Evolutionary conservation across 345 rosid species (phyloP).

Genomic region (Aquilaria yunnanensis): DNA sequence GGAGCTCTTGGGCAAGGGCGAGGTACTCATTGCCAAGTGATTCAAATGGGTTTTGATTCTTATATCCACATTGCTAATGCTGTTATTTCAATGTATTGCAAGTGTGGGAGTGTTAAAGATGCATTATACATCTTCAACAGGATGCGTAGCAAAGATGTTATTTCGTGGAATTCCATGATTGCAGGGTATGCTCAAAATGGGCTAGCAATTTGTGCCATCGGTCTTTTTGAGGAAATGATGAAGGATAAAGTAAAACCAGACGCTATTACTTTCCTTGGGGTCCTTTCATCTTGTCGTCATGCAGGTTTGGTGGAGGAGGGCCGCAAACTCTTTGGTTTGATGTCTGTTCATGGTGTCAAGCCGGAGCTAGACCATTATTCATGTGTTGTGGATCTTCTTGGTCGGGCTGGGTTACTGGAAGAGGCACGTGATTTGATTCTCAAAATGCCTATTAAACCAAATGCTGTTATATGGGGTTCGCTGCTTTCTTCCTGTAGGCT

Average conservation of each 20-base stretch:
- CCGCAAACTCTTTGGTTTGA: slow-evolving; percentile 40
- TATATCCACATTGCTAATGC: slow-evolving; percentile 61
- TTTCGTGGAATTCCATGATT: slow-evolving; percentile 97
- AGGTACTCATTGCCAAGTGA: slow-evolving; percentile 65
- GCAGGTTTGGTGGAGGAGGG: slow-evolving; percentile 69
- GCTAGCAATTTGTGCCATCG: slow-evolving; percentile 43
- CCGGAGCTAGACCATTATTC: slow-evolving; percentile 74
- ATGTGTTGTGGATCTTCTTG: slow-evolving; percentile 88
- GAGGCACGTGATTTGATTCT: slow-evolving; percentile 56
- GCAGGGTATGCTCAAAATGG: slow-evolving; percentile 90
- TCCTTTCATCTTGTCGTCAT: slow-evolving; percentile 84
- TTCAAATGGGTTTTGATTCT: slow-evolving; percentile 55
- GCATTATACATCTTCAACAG: slow-evolving; percentile 40
- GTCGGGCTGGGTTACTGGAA: slow-evolving; percentile 66
- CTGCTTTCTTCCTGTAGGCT: slow-evolving; percentile 76
- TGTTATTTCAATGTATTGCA: slow-evolving; percentile 81
- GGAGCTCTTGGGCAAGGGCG: slow-evolving; percentile 85
- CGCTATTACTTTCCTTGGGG: slow-evolving; percentile 73
- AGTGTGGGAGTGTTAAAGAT: slow-evolving; percentile 59
- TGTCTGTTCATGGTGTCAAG: slow-evolving; percentile 46
- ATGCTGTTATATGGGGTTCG: slow-evolving; percentile 84
- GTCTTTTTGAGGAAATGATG: slow-evolving; percentile 64
- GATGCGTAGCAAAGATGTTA: slow-evolving; percentile 42
- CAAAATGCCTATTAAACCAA: slow-evolving; percentile 64
- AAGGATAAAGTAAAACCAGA: slow-evolving; percentile 40